These are phyloP conservation scores for Heterobasidion annosum DNA, from an alignment of 1,284 basidiomycete species.

Conservation along the genomic window DNA sequence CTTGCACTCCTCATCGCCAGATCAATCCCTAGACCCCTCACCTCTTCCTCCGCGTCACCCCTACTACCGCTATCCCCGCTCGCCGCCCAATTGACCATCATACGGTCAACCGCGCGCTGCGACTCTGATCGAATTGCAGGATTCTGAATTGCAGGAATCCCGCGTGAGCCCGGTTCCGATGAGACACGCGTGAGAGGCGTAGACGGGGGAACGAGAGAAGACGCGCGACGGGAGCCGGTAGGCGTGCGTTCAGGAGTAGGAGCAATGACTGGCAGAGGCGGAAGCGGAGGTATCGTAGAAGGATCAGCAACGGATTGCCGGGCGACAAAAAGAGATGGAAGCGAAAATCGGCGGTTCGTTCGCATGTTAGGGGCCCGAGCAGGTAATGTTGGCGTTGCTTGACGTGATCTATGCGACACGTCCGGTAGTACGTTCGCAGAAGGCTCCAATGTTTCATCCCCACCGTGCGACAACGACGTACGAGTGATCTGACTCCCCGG, in stretches of 20 bases:
- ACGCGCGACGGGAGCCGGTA: background rate
- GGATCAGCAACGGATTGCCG: background rate
- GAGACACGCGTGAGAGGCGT: background rate
- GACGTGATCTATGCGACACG: background rate
- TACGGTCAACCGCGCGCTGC: slow-evolving; percentile 1
- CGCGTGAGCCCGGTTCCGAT: background rate
- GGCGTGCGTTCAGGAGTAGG: background rate
- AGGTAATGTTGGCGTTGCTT: background rate
- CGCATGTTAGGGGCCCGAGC: background rate
- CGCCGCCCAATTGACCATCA: slow-evolving; percentile 4
- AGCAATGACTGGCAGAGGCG: background rate
- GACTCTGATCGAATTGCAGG: background rate
- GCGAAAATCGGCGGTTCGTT: slow-evolving; percentile 8
- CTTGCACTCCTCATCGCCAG: background rate
- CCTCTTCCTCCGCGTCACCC: slow-evolving; percentile 1
- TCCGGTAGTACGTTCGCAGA: background rate
- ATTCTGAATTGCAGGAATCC: background rate
- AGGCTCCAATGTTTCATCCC: background rate
- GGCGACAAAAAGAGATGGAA: slow-evolving; percentile 8
- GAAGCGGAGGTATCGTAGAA: background rate
- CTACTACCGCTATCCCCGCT: background rate
- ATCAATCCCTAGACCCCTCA: slow-evolving; percentile 3
- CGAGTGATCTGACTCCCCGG: background rate
- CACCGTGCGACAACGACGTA: background rate
- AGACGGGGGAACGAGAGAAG: background rate